Percentiles rank a stretch among this genome's conserved stretches.
These are phyloP conservation scores for Diaporthe citriasiana DNA, from an alignment of 2,329 filamentous ascomycete genomes.

Conservation along the genomic window DNA sequence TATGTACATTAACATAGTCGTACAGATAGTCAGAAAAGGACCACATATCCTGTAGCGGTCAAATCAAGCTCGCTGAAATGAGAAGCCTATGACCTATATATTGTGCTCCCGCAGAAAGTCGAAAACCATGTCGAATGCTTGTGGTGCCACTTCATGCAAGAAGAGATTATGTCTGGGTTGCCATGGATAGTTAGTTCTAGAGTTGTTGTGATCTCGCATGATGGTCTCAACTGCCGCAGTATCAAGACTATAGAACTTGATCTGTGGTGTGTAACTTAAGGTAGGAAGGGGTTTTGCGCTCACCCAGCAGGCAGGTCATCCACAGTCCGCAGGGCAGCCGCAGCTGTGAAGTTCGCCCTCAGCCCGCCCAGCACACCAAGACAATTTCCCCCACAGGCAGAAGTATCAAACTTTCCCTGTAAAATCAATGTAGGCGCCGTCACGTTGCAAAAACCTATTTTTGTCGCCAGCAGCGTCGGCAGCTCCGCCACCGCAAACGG, in stretches of 20 bases:
- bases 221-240: too few species aligned
- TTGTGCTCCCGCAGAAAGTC: conserved; percentile 46
- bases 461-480: conserved; percentile 48
- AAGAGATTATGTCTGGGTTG: conserved; percentile 48
- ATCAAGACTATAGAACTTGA: neutral
- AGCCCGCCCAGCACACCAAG: conserved; percentile 46
- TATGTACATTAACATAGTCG: neutral
- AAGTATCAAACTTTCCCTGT: conserved; percentile 50
- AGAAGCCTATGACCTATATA: neutral
- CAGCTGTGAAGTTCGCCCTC: conserved; percentile 43
- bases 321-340: conserved; percentile 46
- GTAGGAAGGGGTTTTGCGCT: conserved; percentile 33
- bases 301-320: conserved; percentile 50
- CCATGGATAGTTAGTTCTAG: neutral
- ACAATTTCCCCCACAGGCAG: conserved; percentile 50
- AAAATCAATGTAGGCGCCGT: conserved; percentile 47
- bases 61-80: too few species aligned
- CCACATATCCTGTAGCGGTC: too few species aligned
- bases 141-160: conserved; percentile 48
- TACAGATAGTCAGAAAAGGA: neutral
- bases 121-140: conserved; percentile 48
- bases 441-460: conserved; percentile 44
- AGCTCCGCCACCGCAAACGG: conserved; percentile 50
- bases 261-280: neutral
- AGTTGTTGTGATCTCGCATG: too few species aligned